These are phyloP conservation scores for Dendrothele bispora DNA, from an alignment of 768 basidiomycete genomes.

Conservation along the genomic window DNA sequence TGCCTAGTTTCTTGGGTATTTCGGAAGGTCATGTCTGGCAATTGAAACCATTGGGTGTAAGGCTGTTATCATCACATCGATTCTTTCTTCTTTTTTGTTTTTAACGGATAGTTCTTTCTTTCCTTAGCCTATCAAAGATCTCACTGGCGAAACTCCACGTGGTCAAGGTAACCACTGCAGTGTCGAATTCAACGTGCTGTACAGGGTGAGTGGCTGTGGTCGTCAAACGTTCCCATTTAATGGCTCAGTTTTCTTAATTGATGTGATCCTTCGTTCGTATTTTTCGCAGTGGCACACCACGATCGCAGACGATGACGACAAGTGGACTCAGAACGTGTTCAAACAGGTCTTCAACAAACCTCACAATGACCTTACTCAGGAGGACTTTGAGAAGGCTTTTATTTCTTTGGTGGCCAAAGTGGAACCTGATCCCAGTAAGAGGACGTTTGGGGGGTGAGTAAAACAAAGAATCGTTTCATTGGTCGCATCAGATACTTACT, in stretches of 20 bases:
- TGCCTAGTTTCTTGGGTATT: constrained; percentile 55
- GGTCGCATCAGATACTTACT: too few species aligned
- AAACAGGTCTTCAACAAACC: constrained; percentile 35
- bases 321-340: constrained; percentile 56
- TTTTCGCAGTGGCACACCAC: constrained; percentile 61
- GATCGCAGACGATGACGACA: constrained; percentile 50
- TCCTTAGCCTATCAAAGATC: constrained; percentile 34
- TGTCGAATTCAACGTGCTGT: constrained; percentile 62
- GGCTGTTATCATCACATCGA: constrained; percentile 12
- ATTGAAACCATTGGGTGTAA: constrained; percentile 48
- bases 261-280: too few species aligned
- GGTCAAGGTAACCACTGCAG: constrained; percentile 69
- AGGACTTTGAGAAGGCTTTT: constrained; percentile 39
- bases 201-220: constrained; percentile 34
- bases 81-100: too few species aligned
- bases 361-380: constrained; percentile 27
- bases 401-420: constrained; percentile 25
- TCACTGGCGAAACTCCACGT: constrained; percentile 35
- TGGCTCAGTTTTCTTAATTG: too few species aligned
- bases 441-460: constrained; percentile 58
- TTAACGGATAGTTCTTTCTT: constrained; percentile 23
- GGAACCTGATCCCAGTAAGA: constrained; percentile 37
- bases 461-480: too few species aligned
- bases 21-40: constrained; percentile 54
- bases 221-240: background rate